phyloP scores from a whole-genome alignment of 2,329 filamentous ascomycete species.

The Coniosporium tulheliwenetii region DNA sequence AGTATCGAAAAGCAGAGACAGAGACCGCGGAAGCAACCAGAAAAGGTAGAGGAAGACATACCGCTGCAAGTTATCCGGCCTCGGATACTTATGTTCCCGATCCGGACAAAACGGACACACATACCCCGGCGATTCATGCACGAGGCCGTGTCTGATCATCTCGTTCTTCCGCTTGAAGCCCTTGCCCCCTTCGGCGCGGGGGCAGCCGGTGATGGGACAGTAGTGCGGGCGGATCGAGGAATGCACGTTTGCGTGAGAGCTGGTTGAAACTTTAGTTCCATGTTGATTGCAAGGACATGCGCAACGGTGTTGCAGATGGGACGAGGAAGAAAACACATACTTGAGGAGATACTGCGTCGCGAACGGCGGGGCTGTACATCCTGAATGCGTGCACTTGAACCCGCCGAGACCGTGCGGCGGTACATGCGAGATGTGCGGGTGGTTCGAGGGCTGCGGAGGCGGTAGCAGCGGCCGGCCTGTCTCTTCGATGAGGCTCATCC shows the following conservation, averaged over 20 bases:
- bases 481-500: constrained; percentile 9
- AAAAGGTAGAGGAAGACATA: constrained; percentile 25
- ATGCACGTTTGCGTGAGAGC: constrained; percentile 58
- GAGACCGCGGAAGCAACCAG: not conserved
- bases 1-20: not conserved
- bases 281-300: not conserved
- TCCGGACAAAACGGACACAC: constrained; percentile 93
- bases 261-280: constrained; percentile 8
- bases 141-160: constrained; percentile 65
- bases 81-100: constrained; percentile 82
- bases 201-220: constrained; percentile 42
- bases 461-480: constrained; percentile 22
- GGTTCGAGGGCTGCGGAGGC: too few relatives aligned
- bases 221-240: constrained; percentile 48
- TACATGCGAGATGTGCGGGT: constrained; percentile 9
- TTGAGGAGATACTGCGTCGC: constrained; percentile 66
- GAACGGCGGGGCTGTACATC: constrained; percentile 58
- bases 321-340: constrained; percentile 23
- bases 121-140: constrained; percentile 89
- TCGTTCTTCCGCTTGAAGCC: constrained; percentile 57
- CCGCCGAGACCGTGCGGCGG: constrained; percentile 17
- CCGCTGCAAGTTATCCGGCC: constrained; percentile 92
- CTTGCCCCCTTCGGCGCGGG: constrained; percentile 44
- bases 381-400: constrained; percentile 44
- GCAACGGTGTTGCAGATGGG: not conserved